phyloP scores from a whole-genome alignment of 176 grass and related monocot genomes.

The Zizania latifolia region DNA sequence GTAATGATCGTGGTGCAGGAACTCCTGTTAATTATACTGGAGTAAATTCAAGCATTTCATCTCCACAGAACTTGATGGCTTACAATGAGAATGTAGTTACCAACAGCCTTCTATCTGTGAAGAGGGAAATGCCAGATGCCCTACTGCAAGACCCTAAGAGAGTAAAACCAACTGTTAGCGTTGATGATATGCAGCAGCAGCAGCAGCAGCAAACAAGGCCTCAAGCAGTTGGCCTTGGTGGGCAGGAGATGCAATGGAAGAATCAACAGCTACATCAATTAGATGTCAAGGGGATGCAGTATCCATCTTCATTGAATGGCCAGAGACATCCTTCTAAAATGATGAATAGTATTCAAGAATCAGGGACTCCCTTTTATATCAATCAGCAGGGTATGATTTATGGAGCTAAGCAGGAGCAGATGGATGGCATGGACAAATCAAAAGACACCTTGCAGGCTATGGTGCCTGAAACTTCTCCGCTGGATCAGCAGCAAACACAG shows the following conservation, averaged over 20 bases:
- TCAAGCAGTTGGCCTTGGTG: slow-evolving; percentile 41
- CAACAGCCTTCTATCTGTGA: slow-evolving; percentile 59
- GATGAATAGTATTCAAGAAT: slow-evolving; percentile 60
- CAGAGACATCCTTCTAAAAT: slow-evolving; percentile 65
- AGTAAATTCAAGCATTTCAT: slow-evolving; percentile 50
- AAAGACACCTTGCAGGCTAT: slow-evolving; percentile 53
- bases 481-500: slow-evolving; percentile 51
- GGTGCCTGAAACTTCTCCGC: slow-evolving; percentile 43
- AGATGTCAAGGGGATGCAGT: slow-evolving; percentile 63
- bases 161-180: slow-evolving; percentile 52
- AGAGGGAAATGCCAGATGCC: slow-evolving; percentile 78
- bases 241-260: slow-evolving; percentile 68
- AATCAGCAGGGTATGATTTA: slow-evolving; percentile 63
- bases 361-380: slow-evolving; percentile 61
- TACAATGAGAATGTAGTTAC: slow-evolving; percentile 32
- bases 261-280: slow-evolving; percentile 61
- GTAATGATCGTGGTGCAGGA: slow-evolving; percentile 54
- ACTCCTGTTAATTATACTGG: slow-evolving; percentile 49
- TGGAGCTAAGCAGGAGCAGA: slow-evolving; percentile 67
- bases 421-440: slow-evolving; percentile 52
- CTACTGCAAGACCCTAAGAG: slow-evolving; percentile 65
- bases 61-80: slow-evolving; percentile 54
- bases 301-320: slow-evolving; percentile 50
- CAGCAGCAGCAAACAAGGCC: slow-evolving; percentile 53
- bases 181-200: slow-evolving; percentile 72